phyloP scores from a whole-genome alignment of 2,329 filamentous ascomycete species.

The Hymenoscyphus repandus region DNA sequence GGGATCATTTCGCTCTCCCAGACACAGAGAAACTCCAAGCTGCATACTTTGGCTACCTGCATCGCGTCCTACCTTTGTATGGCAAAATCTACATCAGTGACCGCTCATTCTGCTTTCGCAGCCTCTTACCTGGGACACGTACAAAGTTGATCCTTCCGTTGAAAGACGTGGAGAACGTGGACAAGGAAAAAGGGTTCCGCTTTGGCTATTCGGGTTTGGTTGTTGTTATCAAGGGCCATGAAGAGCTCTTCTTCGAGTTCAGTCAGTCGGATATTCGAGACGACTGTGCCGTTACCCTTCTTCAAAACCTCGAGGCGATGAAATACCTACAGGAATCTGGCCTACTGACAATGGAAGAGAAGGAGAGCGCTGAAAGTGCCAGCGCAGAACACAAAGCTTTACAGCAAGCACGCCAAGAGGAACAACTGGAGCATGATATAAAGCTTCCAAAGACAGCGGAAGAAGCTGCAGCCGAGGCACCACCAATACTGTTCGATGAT shows the following conservation, averaged over 20 bases:
- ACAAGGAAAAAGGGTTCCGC: slow-evolving; percentile 92
- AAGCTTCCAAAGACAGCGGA: slow-evolving; percentile 43
- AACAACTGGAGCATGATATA: slow-evolving; percentile 46
- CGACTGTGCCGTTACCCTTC: slow-evolving; percentile 78
- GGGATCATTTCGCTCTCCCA: slow-evolving; percentile 85
- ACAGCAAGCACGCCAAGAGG: slow-evolving; percentile 62
- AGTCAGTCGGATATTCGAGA: slow-evolving; percentile 71
- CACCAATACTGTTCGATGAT: slow-evolving; percentile 85
- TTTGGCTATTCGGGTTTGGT: slow-evolving; percentile 88
- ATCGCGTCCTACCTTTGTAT: slow-evolving; percentile 84
- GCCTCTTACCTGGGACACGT: slow-evolving; percentile 78
- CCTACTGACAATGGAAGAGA: slow-evolving; percentile 61
- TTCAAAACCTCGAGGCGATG: slow-evolving; percentile 69
- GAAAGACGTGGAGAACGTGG: slow-evolving; percentile 85
- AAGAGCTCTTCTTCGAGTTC: slow-evolving; percentile 97
- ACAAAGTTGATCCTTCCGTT: slow-evolving; percentile 91
- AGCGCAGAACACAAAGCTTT: slow-evolving; percentile 77
- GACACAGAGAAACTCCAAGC: slow-evolving; percentile 77
- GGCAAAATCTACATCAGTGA: slow-evolving; percentile 95
- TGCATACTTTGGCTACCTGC: slow-evolving; percentile 88
- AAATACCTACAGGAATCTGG: slow-evolving; percentile 67
- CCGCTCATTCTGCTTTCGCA: slow-evolving; percentile 85
- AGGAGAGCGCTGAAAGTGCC: slow-evolving; percentile 66
- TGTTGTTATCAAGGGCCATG: slow-evolving; percentile 87
- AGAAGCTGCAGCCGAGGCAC: slow-evolving; percentile 46